Percentiles rank a stretch among this genome's conserved stretches.
Conservation (phyloP, 2,329 filamentous ascomycete species). For the Raffaelea ambrosiae region DNA sequence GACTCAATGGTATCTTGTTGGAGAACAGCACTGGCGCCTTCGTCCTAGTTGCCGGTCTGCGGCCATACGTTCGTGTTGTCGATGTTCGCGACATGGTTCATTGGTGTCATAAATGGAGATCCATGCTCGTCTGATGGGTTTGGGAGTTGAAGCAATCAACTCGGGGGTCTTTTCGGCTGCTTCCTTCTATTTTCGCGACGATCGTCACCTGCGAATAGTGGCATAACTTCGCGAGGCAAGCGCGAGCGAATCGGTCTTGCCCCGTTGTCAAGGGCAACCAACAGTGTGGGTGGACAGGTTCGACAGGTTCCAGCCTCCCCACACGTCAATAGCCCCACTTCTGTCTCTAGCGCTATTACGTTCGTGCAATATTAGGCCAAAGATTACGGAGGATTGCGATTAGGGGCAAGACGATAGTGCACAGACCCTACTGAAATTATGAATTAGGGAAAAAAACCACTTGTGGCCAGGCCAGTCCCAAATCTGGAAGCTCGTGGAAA, state of each 20-base stretch:
- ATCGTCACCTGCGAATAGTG: background rate
- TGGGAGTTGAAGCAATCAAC: conserved; percentile 5
- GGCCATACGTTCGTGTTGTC: conserved; percentile 42
- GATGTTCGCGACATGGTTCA: conserved; percentile 35
- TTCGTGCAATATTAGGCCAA: no score
- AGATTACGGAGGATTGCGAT: no score
- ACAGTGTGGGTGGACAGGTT: no score
- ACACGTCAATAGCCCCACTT: background rate
- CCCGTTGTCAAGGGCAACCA: conserved; percentile 9
- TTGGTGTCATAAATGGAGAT: conserved; percentile 1
- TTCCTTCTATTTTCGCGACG: background rate
- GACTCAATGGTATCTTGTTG: conserved; percentile 24
- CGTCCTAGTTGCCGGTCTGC: conserved; percentile 32
- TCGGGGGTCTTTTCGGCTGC: background rate
- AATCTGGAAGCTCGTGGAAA: background rate
- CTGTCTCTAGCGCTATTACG: no score
- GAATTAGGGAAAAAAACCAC: no score
- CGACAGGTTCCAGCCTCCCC: no score
- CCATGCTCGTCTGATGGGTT: no score
- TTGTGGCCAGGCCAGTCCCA: no score
- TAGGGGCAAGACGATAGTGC: no score
- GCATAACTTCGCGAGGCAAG: background rate
- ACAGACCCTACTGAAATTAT: no score
- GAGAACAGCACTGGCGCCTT: conserved; percentile 36
- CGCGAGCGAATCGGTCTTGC: conserved; percentile 5